A percentile compares a stretch with the other conserved stretches of the same genome.
These are phyloP conservation scores for Cladosporium oxysporum DNA, from an alignment of 2,329 filamentous ascomycete genomes.

Conservation along the genomic window DNA sequence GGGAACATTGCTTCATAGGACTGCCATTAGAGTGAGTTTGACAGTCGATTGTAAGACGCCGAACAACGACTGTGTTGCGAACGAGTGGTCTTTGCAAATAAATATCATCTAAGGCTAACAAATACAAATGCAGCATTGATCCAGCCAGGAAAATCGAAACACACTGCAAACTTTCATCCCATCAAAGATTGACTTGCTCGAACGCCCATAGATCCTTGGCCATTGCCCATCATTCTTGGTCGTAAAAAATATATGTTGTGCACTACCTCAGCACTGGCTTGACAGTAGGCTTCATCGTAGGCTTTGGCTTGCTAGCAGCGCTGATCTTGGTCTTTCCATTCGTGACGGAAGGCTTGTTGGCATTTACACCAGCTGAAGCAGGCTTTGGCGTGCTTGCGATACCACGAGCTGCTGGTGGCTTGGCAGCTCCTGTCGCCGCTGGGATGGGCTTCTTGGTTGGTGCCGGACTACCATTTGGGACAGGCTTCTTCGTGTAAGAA, in stretches of 20 bases:
- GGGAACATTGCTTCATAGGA: background rate
- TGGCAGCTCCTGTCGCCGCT: background rate
- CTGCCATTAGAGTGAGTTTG: background rate
- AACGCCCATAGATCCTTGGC: slow-evolving; percentile 11
- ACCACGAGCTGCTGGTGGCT: background rate
- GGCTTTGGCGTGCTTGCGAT: slow-evolving; percentile 11
- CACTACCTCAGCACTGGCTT: slow-evolving; percentile 10
- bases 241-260: background rate
- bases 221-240: background rate
- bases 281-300: slow-evolving; percentile 13
- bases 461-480: background rate
- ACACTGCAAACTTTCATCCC: background rate
- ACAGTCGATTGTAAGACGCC: background rate
- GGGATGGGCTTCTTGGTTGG: slow-evolving; percentile 10
- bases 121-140: background rate
- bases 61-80: background rate
- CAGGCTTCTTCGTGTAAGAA: slow-evolving; percentile 7
- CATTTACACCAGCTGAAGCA: slow-evolving; percentile 16
- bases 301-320: slow-evolving; percentile 26
- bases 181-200: background rate
- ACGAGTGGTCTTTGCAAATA: background rate
- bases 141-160: background rate
- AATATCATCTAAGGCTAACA: background rate
- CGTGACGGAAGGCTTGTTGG: slow-evolving; percentile 6
- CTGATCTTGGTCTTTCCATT: slow-evolving; percentile 24